Evolutionary conservation across 225 moss, liverwort and hornwort species (phyloP), one percentile per base, ranked within the genome.

Genomic region (Straminergon stramineum): DNA sequence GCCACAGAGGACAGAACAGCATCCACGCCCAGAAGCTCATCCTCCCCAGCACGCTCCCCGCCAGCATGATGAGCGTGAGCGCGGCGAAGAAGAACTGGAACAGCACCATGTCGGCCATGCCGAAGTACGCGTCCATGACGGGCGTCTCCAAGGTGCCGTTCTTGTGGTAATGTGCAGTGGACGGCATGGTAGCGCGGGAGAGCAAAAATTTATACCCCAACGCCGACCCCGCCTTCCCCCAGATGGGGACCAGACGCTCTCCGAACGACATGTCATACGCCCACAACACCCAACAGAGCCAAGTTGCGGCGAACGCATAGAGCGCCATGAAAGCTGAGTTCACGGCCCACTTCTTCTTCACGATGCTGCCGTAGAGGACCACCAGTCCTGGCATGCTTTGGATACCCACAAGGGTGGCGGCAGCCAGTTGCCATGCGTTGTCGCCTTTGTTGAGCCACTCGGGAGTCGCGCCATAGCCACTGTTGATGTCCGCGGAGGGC

Each of bases 291-390:
- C 93, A 93, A 34, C 88, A 84, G 41, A 93, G 34, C 91, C 51
- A 81, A 28, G 90, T 88, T 62, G 88, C 85, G 37, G 94, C 93
- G 81, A 94, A 94, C 15, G 94, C 94, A 75, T 92, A 94, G 15
- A 94, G 89, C 19, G 93, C 94, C 93, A 94, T 94, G 91, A 94
- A 94, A 2, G 94, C 94, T 5, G 91, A 91, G 88, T 94, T 94
- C n/a, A 94, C 93, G 7, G 94, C 94, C 93, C 94, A 94, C 39
- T 94, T 94, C 86, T 94, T 94, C 91, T 94, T 94, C 79, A 94
- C 94, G 7, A 94, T 94, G 66, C 93, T 93, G 28, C 94, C 94
- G 77, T 94, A 94, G 22, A 94, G 89, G 4, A 94, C 87, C 30
- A 94, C 93, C n/a, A 94, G 81, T 9, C 94, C 94, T 2, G 92